phyloP scores from a whole-genome alignment of 257 asterid genomes.

The Dorcoceras hygrometricum region DNA sequence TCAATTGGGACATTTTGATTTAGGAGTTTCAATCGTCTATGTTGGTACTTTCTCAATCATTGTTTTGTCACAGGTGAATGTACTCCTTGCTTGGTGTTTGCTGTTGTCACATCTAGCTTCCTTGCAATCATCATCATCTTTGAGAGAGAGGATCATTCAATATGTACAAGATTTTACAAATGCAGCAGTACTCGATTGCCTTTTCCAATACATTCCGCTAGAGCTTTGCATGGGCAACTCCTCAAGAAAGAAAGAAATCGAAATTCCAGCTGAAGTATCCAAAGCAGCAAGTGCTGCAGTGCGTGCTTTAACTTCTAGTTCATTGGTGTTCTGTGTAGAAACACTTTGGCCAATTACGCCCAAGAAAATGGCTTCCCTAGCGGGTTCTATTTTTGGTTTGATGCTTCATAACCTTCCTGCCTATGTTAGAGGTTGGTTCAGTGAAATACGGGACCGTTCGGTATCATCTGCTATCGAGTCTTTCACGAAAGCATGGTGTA shows the following conservation, averaged over 20 bases:
- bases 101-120: conserved; percentile 70
- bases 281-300: conserved; percentile 76
- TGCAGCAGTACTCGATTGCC: conserved; percentile 73
- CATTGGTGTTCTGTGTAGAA: conserved; percentile 60
- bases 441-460: conserved; percentile 83
- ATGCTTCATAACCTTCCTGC: conserved; percentile 96
- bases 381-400: conserved; percentile 83
- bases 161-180: conserved; percentile 72
- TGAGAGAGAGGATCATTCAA: conserved; percentile 76
- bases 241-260: conserved; percentile 68
- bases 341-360: conserved; percentile 74
- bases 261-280: conserved; percentile 54
- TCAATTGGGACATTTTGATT: background rate
- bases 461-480: conserved; percentile 77
- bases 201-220: conserved; percentile 82
- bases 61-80: conserved; percentile 56
- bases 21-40: conserved; percentile 14
- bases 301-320: conserved; percentile 61
- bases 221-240: conserved; percentile 53
- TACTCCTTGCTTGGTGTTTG: conserved; percentile 83
- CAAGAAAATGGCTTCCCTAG: conserved; percentile 74
- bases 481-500: conserved; percentile 90
- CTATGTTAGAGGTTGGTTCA: conserved; percentile 94
- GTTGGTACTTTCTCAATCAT: conserved; percentile 21
- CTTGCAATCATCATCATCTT: conserved; percentile 75